Evolutionary conservation across 169 alveolate genomes (phyloP).

Genomic region (Cryptosporidium sp.): DNA sequence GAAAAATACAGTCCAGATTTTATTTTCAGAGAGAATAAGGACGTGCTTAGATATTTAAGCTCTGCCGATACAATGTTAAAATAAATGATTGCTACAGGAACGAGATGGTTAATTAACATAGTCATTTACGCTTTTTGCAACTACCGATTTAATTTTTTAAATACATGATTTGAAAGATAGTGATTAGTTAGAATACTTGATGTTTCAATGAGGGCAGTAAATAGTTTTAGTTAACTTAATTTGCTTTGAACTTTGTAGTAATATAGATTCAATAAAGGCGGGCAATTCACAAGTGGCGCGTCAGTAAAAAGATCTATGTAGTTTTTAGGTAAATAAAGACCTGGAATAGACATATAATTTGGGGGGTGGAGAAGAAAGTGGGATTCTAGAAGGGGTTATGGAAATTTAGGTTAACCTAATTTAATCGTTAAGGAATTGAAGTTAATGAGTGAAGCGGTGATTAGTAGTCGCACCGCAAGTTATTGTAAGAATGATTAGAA

Average conservation of each 20-base stretch:
- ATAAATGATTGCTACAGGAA: too few species aligned
- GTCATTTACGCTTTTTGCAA: too few species aligned
- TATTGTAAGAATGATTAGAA: not conserved
- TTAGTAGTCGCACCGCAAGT: not conserved
- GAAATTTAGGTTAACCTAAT: not conserved
- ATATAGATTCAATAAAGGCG: conserved; percentile 1
- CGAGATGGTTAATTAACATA: too few species aligned
- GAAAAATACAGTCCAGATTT: not conserved
- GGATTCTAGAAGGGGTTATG: not conserved
- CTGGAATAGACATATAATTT: not conserved
- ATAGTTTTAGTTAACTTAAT: too few species aligned
- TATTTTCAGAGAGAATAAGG: not conserved
- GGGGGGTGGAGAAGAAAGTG: not conserved
- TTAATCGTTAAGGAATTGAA: not conserved
- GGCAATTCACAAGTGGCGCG: not conserved
- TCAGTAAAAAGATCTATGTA: conserved; percentile 24
- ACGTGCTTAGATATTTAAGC: not conserved
- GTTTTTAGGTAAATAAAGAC: conserved; percentile 9
- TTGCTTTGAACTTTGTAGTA: too few species aligned
- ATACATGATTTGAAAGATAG: too few species aligned
- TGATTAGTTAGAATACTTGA: too few species aligned
- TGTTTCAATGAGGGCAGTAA: too few species aligned
- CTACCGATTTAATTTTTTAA: not conserved
- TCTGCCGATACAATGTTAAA: not conserved
- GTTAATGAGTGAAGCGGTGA: not conserved